Percentiles rank a stretch among this genome's conserved stretches.
Evolutionary conservation across 192 early-diverging fungal genomes (phyloP).

Genomic region (Ambispora gerdemannii): DNA sequence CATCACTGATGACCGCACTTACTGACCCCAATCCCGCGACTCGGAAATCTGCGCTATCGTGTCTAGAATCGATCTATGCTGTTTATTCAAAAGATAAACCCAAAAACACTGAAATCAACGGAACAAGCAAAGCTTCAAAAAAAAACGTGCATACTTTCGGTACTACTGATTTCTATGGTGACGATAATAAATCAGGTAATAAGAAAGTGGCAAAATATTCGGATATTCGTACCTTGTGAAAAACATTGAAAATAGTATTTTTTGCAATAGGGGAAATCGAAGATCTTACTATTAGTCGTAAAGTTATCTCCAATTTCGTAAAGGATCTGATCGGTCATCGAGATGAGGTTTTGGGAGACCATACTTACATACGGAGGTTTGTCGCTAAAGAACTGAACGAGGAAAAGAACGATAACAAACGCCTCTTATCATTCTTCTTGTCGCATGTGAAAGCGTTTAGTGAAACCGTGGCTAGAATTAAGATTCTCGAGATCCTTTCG

Average conservation of each 20-base stretch:
- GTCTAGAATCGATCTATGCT: slow-evolving; percentile 48
- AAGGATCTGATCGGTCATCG: slow-evolving; percentile 31
- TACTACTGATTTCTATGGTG: slow-evolving; percentile 40
- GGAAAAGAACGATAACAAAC: slow-evolving; percentile 32
- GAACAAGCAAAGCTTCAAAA: slow-evolving; percentile 40
- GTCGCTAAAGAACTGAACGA: slow-evolving; percentile 41
- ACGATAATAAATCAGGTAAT: slow-evolving; percentile 30
- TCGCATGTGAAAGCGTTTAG: slow-evolving; percentile 52
- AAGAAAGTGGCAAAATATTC: too few relatives aligned
- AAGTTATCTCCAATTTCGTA: slow-evolving; percentile 29
- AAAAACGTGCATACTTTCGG: slow-evolving; percentile 34
- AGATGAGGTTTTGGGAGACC: slow-evolving; percentile 42
- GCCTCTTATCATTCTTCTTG: slow-evolving; percentile 48
- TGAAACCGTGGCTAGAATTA: slow-evolving; percentile 40
- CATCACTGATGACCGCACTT: slow-evolving; percentile 68
- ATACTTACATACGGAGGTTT: slow-evolving; percentile 39
- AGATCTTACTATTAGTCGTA: slow-evolving; percentile 13
- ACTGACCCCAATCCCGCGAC: slow-evolving; percentile 50
- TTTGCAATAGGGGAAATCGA: slow-evolving; percentile 33
- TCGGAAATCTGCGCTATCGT: slow-evolving; percentile 60
- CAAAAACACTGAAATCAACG: slow-evolving; percentile 35
- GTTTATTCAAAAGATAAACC: slow-evolving; percentile 34
- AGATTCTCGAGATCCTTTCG: slow-evolving; percentile 50
- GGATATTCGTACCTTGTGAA: too few relatives aligned
- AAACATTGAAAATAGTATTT: too few relatives aligned